phyloP scores from a whole-genome alignment of 169 alveolate species.

The Eimeria sp. region DNA sequence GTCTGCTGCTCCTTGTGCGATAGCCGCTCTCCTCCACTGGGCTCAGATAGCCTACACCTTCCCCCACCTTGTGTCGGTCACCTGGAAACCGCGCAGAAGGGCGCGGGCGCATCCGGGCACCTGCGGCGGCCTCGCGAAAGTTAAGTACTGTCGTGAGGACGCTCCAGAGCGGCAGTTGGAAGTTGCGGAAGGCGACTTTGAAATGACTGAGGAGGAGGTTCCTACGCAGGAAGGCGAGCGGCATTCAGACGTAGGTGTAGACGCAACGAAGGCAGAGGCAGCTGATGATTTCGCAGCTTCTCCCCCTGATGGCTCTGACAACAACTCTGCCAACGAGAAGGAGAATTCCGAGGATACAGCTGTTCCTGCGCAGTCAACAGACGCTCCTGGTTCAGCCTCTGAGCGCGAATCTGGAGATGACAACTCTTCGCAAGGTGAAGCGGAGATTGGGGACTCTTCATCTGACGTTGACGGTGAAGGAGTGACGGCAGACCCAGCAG shows the following conservation, averaged over 20 bases:
- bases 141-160: not conserved
- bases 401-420: not conserved
- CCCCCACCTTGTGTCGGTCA: constrained; percentile 23
- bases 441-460: not conserved
- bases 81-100: constrained; percentile 13
- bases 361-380: not conserved
- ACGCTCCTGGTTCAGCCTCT: not conserved
- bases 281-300: not conserved
- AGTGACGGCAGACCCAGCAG: not conserved
- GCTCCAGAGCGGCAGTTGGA: not conserved
- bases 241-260: not conserved
- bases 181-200: not conserved
- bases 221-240: not conserved
- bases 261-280: not conserved
- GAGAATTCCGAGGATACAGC: not conserved
- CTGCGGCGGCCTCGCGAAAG: not conserved
- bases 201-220: not conserved
- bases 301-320: not conserved
- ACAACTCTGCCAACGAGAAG: not conserved
- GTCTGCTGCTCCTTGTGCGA: constrained; percentile 38
- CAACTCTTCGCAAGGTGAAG: not conserved
- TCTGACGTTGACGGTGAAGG: constrained; percentile 26
- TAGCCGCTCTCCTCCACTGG: constrained; percentile 56
- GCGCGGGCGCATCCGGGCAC: not conserved
- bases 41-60: constrained; percentile 41